phyloP scores from a whole-genome alignment of 108 stramenopile species.

The Conticribra weissflogii region DNA sequence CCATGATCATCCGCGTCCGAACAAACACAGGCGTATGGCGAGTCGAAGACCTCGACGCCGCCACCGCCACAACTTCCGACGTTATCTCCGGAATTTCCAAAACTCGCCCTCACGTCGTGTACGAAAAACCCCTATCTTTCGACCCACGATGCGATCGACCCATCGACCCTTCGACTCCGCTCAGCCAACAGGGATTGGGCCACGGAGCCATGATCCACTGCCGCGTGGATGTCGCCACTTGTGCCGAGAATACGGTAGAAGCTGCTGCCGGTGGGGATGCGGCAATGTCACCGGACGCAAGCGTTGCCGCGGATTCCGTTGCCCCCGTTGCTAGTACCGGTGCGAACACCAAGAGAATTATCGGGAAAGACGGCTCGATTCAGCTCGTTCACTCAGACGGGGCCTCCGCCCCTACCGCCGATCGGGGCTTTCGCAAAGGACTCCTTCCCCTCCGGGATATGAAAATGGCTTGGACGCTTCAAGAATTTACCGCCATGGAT shows the following conservation, averaged over 20 bases:
- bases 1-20: constrained; percentile 85
- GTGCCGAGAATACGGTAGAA: constrained; percentile 51
- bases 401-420: constrained; percentile 1
- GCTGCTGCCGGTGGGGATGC: constrained; percentile 4
- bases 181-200: constrained; percentile 45
- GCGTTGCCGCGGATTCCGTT: not conserved
- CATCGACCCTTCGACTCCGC: constrained; percentile 43
- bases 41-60: constrained; percentile 52
- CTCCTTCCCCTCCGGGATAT: constrained; percentile 92
- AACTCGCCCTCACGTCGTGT: constrained; percentile 76
- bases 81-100: constrained; percentile 59
- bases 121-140: constrained; percentile 58
- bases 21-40: constrained; percentile 89
- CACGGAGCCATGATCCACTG: constrained; percentile 87
- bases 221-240: constrained; percentile 75
- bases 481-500: constrained; percentile 95
- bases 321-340: not conserved
- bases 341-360: constrained; percentile 73
- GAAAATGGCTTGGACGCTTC: constrained; percentile 98
- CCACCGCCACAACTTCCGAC: constrained; percentile 50
- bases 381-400: constrained; percentile 71
- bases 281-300: too few relatives aligned
- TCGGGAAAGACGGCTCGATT: constrained; percentile 84
- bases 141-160: constrained; percentile 71
- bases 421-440: constrained; percentile 88